A percentile compares a stretch with the other conserved stretches of the same genome.
Evolutionary conservation across 2,329 filamentous ascomycete species (phyloP).

Genomic region (Colletotrichum orchidophilum): DNA sequence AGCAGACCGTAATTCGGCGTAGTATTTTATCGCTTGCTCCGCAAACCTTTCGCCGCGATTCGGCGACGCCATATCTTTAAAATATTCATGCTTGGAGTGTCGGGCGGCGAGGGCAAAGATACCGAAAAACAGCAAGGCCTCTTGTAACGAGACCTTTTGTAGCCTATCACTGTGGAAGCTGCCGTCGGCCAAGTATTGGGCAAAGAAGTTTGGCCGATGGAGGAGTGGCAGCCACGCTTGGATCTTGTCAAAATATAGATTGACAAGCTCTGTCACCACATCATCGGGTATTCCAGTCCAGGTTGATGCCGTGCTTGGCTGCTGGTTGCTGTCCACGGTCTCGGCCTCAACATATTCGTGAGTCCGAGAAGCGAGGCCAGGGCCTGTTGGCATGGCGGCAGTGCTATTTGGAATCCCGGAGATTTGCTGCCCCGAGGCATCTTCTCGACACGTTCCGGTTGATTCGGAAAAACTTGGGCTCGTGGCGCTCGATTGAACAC

Average conservation of each 20-base stretch:
- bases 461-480: neutral
- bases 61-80: neutral
- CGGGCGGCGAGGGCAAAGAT: neutral
- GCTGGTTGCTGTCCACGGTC: accelerated
- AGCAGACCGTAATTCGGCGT: neutral
- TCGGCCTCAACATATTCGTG: neutral
- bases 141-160: neutral
- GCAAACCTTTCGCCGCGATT: neutral
- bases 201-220: neutral
- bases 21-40: neutral
- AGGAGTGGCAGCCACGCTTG: neutral
- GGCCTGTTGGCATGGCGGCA: neutral
- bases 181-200: neutral
- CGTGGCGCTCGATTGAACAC: neutral
- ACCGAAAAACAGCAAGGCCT: neutral
- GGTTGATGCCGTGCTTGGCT: neutral
- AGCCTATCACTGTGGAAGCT: neutral
- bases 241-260: neutral
- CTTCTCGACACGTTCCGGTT: neutral
- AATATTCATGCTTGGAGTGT: neutral
- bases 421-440: neutral
- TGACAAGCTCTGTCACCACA: neutral
- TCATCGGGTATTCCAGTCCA: neutral
- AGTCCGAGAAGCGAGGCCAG: neutral
- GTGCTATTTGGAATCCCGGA: accelerated